Percentiles rank a stretch among this genome's conserved stretches.
phyloP scores from a whole-genome alignment of 2,329 filamentous ascomycete species.

The Epichloe scottii region DNA sequence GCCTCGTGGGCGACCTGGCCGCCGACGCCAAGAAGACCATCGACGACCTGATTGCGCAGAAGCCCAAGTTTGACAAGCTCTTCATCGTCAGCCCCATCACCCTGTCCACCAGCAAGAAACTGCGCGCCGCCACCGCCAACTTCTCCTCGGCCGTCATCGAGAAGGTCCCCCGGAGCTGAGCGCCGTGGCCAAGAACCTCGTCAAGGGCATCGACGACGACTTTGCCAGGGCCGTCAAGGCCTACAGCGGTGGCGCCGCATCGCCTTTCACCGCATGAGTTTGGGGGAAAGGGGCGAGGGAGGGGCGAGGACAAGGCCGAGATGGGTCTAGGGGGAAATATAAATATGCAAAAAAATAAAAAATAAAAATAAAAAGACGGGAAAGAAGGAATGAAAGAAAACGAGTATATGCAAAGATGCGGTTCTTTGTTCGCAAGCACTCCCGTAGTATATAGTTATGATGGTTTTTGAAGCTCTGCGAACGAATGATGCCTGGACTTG shows the following conservation, averaged over 20 bases:
- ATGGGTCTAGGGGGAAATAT: too few species aligned
- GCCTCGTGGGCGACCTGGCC: conserved; percentile 22
- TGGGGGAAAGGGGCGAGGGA: too few species aligned
- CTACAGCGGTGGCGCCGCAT: conserved; percentile 8
- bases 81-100: conserved; percentile 30
- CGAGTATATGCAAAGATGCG: too few species aligned
- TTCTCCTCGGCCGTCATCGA: conserved; percentile 24
- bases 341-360: neutral
- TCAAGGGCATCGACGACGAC: conserved; percentile 22
- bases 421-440: too few species aligned
- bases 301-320: too few species aligned
- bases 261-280: neutral
- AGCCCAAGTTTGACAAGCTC: conserved; percentile 31
- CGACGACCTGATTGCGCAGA: conserved; percentile 22
- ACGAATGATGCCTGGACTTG: too few species aligned
- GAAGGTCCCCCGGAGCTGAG: conserved; percentile 27
- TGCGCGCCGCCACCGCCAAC: conserved; percentile 26
- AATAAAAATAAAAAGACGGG: neutral
- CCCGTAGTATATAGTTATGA: too few species aligned
- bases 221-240: conserved; percentile 26
- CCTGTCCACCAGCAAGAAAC: conserved; percentile 25
- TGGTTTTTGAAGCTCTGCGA: too few species aligned
- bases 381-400: too few species aligned
- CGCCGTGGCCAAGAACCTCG: conserved; percentile 20
- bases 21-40: conserved; percentile 25